Base-by-base conservation (phyloP, 2,329 filamentous ascomycete species). In the Magnaporthiopsis rhizophila region DNA sequence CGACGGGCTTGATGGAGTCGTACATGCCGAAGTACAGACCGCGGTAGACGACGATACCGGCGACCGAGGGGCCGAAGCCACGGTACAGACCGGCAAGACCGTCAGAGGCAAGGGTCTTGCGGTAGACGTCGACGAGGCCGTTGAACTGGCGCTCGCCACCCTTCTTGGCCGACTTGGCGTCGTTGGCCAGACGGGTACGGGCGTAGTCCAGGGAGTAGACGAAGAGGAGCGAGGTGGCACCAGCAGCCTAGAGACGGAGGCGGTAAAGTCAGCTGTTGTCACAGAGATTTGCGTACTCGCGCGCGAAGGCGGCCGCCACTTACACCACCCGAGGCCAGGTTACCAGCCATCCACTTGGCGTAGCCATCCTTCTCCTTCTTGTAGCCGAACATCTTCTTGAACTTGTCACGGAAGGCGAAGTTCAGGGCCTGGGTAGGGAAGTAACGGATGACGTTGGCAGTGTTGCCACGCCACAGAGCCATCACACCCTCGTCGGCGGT, bases 21-120 rank as follows among this genome's bases (percentile, higher is more conserved):
- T 99, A 99, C 90, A 99, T 90, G 80, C 95, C 95, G 90, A 99
- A 99, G 93, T 99, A 99, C 76, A 99, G 92, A 97, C 95, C 95
- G 92, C 95, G 95, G 92, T 99, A 99, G 85, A 99, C 95, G 76
- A 99, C 83, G 82, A 99, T 99, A 90, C 95, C 95, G 82, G 90
- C 87, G 78, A 99, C 95, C 77, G 95, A 99, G 81, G 96, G 95
- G 87, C 93, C 92, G 91, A 99, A 99, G 87, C 95, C 95, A 96
- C 95, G 95, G 92, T 99, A 99, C 78, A 99, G 93, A 96, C 95
- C 95, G 78, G 89, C 90, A 84, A 99, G 86, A 96, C 95, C 95
- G 81, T 99, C 95, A 76, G 92, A 91, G 75, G 95, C 94, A 76
- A 99, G 88, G 76, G 95, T 99, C 95, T 99, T 99, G 87, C 92